Percentiles rank a stretch among this genome's conserved stretches.
phyloP scores from a whole-genome alignment of 352 stramenopile species.

The Phytophthora sp. region DNA sequence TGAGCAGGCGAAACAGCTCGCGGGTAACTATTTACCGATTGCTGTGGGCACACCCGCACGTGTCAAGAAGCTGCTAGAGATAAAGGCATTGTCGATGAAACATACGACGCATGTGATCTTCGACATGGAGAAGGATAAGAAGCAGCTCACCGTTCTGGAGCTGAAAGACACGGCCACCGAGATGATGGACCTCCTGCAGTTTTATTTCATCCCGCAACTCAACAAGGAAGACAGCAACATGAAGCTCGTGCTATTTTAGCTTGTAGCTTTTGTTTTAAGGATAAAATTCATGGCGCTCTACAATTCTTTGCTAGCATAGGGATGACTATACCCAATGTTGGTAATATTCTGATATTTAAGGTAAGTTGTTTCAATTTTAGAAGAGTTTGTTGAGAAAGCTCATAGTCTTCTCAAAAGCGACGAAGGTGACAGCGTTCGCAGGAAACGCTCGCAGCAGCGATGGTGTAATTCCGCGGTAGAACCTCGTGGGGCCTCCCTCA shows the following conservation, averaged over 20 bases:
- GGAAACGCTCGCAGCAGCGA: constrained; percentile 80
- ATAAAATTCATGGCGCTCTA: constrained; percentile 13
- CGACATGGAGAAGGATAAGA: constrained; percentile 91
- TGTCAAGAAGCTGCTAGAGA: constrained; percentile 84
- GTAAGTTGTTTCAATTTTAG: constrained; percentile 32
- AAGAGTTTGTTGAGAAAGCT: constrained; percentile 79
- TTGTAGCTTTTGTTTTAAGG: constrained; percentile 2
- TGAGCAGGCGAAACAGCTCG: constrained; percentile 89
- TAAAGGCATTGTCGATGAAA: constrained; percentile 72
- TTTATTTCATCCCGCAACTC: constrained; percentile 69
- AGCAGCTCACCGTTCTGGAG: constrained; percentile 81
- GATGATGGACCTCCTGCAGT: constrained; percentile 82
- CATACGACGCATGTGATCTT: constrained; percentile 83
- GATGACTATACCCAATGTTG: neutral
- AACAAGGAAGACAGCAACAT: constrained; percentile 51
- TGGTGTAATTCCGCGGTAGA: constrained; percentile 82
- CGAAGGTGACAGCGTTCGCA: constrained; percentile 86
- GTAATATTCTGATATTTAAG: no score
- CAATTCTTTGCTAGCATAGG: neutral
- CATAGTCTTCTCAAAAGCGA: constrained; percentile 84
- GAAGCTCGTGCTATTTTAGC: constrained; percentile 83
- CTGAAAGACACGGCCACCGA: constrained; percentile 87
- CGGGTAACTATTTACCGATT: constrained; percentile 73
- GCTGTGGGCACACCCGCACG: constrained; percentile 80
- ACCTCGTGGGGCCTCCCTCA: constrained; percentile 67